Percentiles rank a stretch among this genome's conserved stretches.
phyloP scores from a whole-genome alignment of 768 basidiomycete species.

The Mycena indigotica region DNA sequence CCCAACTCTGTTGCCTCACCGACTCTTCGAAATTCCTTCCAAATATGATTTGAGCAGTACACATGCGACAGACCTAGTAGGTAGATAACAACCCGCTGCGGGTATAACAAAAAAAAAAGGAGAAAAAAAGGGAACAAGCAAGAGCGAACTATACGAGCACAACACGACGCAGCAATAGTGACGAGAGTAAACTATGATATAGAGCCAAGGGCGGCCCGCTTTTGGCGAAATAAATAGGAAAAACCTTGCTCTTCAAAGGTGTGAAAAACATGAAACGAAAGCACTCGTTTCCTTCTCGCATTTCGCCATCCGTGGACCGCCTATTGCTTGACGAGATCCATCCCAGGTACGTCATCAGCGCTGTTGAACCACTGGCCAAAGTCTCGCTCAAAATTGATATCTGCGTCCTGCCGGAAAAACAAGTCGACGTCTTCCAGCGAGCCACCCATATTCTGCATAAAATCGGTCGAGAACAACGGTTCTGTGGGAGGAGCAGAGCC shows the following conservation, averaged over 20 bases:
- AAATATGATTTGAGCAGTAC: slow-evolving; percentile 14
- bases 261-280: no score
- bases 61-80: slow-evolving; percentile 20
- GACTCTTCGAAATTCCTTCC: slow-evolving; percentile 8
- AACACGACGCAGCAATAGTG: slow-evolving; percentile 15
- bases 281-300: slow-evolving; percentile 9
- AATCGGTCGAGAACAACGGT: slow-evolving; percentile 39
- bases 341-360: slow-evolving; percentile 45
- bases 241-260: slow-evolving; percentile 11
- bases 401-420: slow-evolving; percentile 48
- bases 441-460: slow-evolving; percentile 46
- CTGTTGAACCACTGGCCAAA: slow-evolving; percentile 75
- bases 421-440: slow-evolving; percentile 46
- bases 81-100: slow-evolving; percentile 20
- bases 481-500: slow-evolving; percentile 5
- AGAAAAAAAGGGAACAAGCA: no score
- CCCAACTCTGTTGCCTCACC: not conserved
- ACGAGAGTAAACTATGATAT: slow-evolving; percentile 17
- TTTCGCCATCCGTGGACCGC: not conserved
- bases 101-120: not conserved
- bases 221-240: slow-evolving; percentile 23
- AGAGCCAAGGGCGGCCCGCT: slow-evolving; percentile 9
- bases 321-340: slow-evolving; percentile 31
- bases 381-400: slow-evolving; percentile 70
- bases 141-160: slow-evolving; percentile 16